A percentile compares a stretch with the other conserved stretches of the same genome.
Conservation (phyloP, 768 basidiomycete genomes). For the Russula foetens region DNA sequence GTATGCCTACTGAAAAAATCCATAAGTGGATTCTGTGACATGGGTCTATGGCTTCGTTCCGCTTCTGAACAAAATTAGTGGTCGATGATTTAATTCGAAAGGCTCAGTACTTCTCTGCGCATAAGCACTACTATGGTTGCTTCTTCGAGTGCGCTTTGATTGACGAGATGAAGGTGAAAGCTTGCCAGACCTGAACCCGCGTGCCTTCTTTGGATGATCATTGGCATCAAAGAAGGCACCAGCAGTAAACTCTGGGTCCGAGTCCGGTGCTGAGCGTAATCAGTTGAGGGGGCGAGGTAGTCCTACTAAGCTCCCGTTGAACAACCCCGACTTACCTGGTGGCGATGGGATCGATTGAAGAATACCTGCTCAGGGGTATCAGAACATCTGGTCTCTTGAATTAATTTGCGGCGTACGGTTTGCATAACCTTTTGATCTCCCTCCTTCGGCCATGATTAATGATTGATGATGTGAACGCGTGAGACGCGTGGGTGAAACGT, state of each 20-base stretch:
- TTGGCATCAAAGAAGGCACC: slow-evolving; percentile 30
- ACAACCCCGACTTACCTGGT: slow-evolving; percentile 24
- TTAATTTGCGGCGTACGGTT: not conserved
- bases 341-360: slow-evolving; percentile 30
- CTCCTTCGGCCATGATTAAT: not conserved
- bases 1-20: slow-evolving; percentile 24
- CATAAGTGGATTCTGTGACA: slow-evolving; percentile 22
- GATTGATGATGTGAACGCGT: not conserved
- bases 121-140: not conserved
- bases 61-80: not conserved
- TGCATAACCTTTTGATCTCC: slow-evolving; percentile 5
- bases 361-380: not conserved
- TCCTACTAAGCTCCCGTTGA: not conserved
- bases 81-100: not conserved
- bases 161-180: not conserved
- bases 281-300: not conserved
- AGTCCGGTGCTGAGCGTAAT: slow-evolving; percentile 32
- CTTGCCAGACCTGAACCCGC: slow-evolving; percentile 15
- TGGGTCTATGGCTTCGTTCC: slow-evolving; percentile 5
- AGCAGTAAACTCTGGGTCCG: slow-evolving; percentile 43
- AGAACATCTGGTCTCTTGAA: not conserved
- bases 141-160: slow-evolving; percentile 4
- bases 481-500: too few species aligned
- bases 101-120: slow-evolving; percentile 24
- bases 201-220: slow-evolving; percentile 25